Conservation (phyloP, 345 rosid species). For the Eucalyptus cladocalyx region DNA sequence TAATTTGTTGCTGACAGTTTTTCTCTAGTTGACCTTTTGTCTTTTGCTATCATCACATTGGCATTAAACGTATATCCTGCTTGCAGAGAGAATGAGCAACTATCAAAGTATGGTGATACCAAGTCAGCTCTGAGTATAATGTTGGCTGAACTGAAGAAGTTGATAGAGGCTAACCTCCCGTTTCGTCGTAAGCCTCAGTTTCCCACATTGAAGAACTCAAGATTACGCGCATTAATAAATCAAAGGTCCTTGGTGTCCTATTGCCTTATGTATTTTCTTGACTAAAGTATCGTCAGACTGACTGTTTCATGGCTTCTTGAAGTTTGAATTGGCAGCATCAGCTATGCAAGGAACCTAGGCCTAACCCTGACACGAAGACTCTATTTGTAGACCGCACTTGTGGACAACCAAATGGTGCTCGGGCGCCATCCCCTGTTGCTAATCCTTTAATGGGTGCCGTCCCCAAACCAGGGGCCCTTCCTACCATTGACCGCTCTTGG, state of each 20-base stretch:
- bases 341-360: constrained; percentile 71
- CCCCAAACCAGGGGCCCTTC: constrained; percentile 47
- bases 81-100: constrained; percentile 73
- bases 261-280: neutral
- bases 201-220: constrained; percentile 62
- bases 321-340: constrained; percentile 92
- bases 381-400: constrained; percentile 63
- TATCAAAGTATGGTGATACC: constrained; percentile 73
- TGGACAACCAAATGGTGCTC: constrained; percentile 60
- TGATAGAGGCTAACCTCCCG: constrained; percentile 74
- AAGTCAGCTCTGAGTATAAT: constrained; percentile 70
- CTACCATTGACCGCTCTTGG: constrained; percentile 47
- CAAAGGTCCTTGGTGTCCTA: constrained; percentile 41
- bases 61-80: neutral
- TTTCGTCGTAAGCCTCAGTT: constrained; percentile 84
- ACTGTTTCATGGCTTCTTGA: neutral
- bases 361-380: constrained; percentile 68
- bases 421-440: constrained; percentile 60
- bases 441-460: constrained; percentile 56
- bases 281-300: neutral
- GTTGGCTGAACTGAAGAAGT: constrained; percentile 73
- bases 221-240: constrained; percentile 64
- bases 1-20: neutral
- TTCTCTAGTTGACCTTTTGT: neutral
- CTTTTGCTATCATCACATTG: neutral